Evolutionary conservation across 1,284 basidiomycete species (phyloP).

Genomic region (Sporisorium reilianum): DNA sequence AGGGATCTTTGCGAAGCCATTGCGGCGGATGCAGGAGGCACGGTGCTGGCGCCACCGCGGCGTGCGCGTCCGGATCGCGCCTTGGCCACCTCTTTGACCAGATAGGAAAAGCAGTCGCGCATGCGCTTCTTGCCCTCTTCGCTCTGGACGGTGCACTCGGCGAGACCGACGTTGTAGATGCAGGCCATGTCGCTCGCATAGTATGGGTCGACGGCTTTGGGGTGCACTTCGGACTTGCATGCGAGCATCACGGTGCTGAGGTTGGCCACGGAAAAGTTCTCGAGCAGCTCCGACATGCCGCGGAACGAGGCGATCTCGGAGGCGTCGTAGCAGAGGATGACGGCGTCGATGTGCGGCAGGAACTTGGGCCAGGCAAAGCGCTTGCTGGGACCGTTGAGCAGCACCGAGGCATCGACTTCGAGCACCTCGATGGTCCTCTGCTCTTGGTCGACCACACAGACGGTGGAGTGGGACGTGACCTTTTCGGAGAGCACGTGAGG

Average conservation of each 20-base stretch:
- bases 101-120: conserved; percentile 65
- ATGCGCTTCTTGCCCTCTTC: conserved; percentile 67
- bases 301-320: conserved; percentile 59
- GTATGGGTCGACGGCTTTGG: conserved; percentile 64
- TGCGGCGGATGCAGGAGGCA: conserved; percentile 18
- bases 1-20: conserved; percentile 18
- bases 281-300: conserved; percentile 65
- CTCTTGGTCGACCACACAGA: conserved; percentile 63
- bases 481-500: conserved; percentile 60
- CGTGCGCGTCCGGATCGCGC: conserved; percentile 45
- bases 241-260: conserved; percentile 66
- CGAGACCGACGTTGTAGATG: conserved; percentile 64
- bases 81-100: conserved; percentile 66
- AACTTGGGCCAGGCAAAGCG: conserved; percentile 65
- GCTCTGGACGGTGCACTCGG: conserved; percentile 63
- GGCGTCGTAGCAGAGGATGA: conserved; percentile 66
- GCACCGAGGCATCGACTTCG: conserved; percentile 62
- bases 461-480: conserved; percentile 62
- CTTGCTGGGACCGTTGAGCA: conserved; percentile 58
- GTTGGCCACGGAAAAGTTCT: conserved; percentile 56
- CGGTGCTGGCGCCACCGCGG: conserved; percentile 26
- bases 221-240: conserved; percentile 64
- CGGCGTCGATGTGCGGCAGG: conserved; percentile 61
- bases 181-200: conserved; percentile 65
- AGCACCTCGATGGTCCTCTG: conserved; percentile 65